phyloP scores from a whole-genome alignment of 1,284 basidiomycete species.

The Malassezia furfur region DNA sequence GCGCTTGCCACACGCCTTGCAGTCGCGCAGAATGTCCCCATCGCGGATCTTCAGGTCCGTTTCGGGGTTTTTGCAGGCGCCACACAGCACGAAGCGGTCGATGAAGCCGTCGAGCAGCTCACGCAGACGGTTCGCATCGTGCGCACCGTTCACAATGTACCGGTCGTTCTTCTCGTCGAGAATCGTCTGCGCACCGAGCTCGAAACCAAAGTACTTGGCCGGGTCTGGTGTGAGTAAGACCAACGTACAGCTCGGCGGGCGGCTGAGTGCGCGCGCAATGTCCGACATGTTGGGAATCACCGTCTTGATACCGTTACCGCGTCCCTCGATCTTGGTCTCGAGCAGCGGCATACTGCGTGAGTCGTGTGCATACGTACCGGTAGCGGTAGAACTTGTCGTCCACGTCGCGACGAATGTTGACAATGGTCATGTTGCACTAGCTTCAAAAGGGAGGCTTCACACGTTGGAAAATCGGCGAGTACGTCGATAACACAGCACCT shows the following conservation, averaged over 20 bases:
- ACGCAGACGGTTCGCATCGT: conserved; percentile 80
- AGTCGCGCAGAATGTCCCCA: conserved; percentile 81
- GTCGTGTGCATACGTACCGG: conserved; percentile 16
- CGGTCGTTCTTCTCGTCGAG: conserved; percentile 93
- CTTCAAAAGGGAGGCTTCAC: background rate
- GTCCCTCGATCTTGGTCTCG: conserved; percentile 93
- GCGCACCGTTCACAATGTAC: conserved; percentile 97
- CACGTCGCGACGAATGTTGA: conserved; percentile 98
- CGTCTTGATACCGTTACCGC: conserved; percentile 99
- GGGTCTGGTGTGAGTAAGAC: conserved; percentile 56
- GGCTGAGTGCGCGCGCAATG: conserved; percentile 85
- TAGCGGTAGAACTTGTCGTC: conserved; percentile 59
- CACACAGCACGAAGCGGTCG: conserved; percentile 89
- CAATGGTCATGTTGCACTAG: conserved; percentile 55
- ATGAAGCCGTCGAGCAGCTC: conserved; percentile 96
- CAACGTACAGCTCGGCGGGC: conserved; percentile 66
- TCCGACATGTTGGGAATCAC: conserved; percentile 77
- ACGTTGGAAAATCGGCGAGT: background rate
- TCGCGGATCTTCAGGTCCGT: conserved; percentile 84
- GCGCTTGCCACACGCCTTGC: conserved; percentile 93
- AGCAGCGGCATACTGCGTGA: conserved; percentile 76
- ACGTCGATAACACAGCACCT: background rate
- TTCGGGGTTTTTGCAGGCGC: conserved; percentile 97
- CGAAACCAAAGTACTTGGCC: conserved; percentile 98
- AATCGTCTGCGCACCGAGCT: conserved; percentile 93